Evolutionary conservation across 371 early-diverging fungal genomes (phyloP), one percentile per base, ranked within the genome.

Genomic region (Mortierella sp.): DNA sequence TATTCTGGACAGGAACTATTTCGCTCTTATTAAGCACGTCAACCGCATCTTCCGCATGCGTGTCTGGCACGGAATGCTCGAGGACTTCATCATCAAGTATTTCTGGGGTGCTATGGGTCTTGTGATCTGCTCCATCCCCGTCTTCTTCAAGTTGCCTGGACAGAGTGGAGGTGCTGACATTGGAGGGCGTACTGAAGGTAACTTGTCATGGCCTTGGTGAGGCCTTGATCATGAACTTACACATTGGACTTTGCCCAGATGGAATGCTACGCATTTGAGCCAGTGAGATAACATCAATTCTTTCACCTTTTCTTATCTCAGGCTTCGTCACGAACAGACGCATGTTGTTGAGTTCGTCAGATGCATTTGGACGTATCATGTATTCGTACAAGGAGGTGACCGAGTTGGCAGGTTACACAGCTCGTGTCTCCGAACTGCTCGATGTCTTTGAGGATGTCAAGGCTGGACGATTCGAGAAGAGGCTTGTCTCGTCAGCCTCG

Each of bases 31-130:
- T 77, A 84, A 85, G 52, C 95, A 95, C 70, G 88, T 94, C 73
- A 94, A 95, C 72, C 81, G 86, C 37, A 85, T 93, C 60, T 93
- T 90, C 80, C 84, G 88, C 45, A 82, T 91, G 54, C 85, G 93
- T 34, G 89, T 94, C 28, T 90, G 88, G 50, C 94, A 94, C 79
- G 92, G 93, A 48, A 94, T 94, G 94, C 77, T 95, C 67, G 94
- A 94, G 57, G 94, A 94, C 63, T 95, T 95, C 79, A 88, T 96
- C 47, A 93, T 95, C 81, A 95, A 94, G 71, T 95, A 94, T 83
- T 92, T 92, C 65, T 98, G 98, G 97, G 94, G 95, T 52, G 97
- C 96, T 8, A 88, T 92, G 57, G 98, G 98, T 40, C 85, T 98
- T 40, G 80, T 95, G 6, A 87, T 96, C 34, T 93, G 95, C 58